Conservation (phyloP, 306 rosid species). For the Prunus kanzakura region DNA sequence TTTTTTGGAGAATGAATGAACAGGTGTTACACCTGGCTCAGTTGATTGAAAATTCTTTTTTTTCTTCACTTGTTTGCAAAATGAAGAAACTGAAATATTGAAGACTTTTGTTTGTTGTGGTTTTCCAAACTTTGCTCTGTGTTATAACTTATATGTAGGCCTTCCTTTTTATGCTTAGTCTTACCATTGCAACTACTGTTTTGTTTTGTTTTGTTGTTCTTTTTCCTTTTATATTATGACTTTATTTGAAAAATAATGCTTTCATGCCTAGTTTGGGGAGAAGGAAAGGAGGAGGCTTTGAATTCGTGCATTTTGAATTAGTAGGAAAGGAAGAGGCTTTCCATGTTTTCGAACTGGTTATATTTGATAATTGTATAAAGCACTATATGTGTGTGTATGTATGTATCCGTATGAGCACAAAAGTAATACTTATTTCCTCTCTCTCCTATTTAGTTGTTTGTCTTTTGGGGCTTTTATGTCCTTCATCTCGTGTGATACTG, state of each 20-base stretch:
- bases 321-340: not conserved
- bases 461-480: not conserved
- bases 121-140: not conserved
- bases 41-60: not conserved
- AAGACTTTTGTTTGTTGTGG: not conserved
- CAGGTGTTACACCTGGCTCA: not conserved
- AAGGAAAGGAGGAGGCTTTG: no score
- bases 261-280: not conserved
- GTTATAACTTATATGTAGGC: not conserved
- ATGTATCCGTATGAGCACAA: not conserved
- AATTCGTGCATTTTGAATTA: not conserved
- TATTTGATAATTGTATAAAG: not conserved
- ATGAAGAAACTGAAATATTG: not conserved
- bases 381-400: not conserved
- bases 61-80: not conserved
- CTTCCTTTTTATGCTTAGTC: no score
- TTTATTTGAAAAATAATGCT: not conserved
- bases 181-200: no score
- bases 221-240: not conserved
- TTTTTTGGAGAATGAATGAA: not conserved
- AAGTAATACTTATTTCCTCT: not conserved
- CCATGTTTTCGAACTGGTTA: not conserved
- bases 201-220: no score
- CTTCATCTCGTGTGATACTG: not conserved
- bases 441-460: not conserved